phyloP scores from a whole-genome alignment of 2,329 filamentous ascomycete genomes.

The Helotiales sp. region DNA sequence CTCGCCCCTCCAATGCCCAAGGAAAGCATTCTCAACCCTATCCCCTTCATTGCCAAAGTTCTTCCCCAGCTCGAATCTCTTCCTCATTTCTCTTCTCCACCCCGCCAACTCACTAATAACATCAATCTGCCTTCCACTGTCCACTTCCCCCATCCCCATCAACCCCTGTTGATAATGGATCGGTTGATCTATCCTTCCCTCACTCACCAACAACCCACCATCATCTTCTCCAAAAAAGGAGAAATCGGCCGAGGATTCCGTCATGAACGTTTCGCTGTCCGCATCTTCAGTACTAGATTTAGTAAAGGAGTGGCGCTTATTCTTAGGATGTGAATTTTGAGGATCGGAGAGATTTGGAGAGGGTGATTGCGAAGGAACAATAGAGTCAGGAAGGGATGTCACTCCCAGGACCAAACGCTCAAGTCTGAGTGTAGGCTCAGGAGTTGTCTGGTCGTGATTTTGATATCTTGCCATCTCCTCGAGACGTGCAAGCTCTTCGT shows the following conservation, averaged over 20 bases:
- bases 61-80: constrained; percentile 10
- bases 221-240: constrained; percentile 27
- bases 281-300: constrained; percentile 26
- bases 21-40: constrained; percentile 11
- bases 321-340: not conserved
- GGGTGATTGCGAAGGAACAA: constrained; percentile 2
- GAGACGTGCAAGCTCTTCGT: constrained; percentile 21
- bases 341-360: not conserved
- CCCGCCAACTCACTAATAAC: constrained; percentile 16
- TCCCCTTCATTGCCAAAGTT: not conserved
- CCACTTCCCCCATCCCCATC: constrained; percentile 8
- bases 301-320: constrained; percentile 10
- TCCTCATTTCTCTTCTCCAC: constrained; percentile 19
- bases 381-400: constrained; percentile 10
- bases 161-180: constrained; percentile 6
- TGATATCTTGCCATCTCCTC: constrained; percentile 3
- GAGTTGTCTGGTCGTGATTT: not conserved
- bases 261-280: constrained; percentile 22
- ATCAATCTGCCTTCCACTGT: constrained; percentile 11
- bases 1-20: constrained; percentile 25
- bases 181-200: constrained; percentile 17
- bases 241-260: constrained; percentile 18
- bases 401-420: constrained; percentile 21
- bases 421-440: constrained; percentile 5
- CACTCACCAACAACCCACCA: constrained; percentile 17